Conservation (phyloP, 2,329 filamentous ascomycete species). For the Ophiostoma triangulosporum region DNA sequence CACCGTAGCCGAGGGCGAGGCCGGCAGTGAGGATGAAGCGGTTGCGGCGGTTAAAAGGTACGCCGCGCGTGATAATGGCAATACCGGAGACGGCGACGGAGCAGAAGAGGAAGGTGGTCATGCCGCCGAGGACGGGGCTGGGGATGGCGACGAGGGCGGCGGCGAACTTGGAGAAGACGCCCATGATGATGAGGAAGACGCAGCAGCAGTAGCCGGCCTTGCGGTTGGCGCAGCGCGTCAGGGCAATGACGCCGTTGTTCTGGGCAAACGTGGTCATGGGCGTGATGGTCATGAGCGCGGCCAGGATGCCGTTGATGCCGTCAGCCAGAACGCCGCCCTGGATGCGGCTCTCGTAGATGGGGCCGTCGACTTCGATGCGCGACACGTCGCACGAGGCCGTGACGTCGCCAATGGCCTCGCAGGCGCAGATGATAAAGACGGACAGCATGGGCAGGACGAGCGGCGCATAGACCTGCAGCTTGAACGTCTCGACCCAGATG, state of each 20-base stretch:
- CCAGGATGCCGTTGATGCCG: constrained; percentile 60
- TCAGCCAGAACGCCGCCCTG: constrained; percentile 70
- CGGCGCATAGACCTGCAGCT: constrained; percentile 56
- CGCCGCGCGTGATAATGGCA: constrained; percentile 55
- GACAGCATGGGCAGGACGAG: constrained; percentile 59
- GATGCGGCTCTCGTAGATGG: constrained; percentile 60
- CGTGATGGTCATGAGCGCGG: constrained; percentile 64
- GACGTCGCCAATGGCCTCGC: constrained; percentile 70
- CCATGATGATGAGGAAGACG: constrained; percentile 67
- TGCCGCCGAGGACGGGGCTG: constrained; percentile 48
- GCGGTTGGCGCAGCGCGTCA: constrained; percentile 70
- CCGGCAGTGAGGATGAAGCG: constrained; percentile 70
- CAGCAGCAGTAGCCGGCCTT: constrained; percentile 68
- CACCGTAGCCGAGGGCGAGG: constrained; percentile 59
- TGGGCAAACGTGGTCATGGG: constrained; percentile 72
- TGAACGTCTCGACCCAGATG: constrained; percentile 69
- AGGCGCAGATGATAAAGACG: constrained; percentile 59
- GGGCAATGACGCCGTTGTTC: constrained; percentile 73
- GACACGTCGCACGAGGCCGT: constrained; percentile 74
- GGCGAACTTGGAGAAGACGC: constrained; percentile 71
- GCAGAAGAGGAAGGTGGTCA: constrained; percentile 70
- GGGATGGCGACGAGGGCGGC: constrained; percentile 69
- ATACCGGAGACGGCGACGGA: constrained; percentile 67
- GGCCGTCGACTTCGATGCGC: constrained; percentile 58
- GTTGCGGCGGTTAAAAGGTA: constrained; percentile 65